Conservation (phyloP, 768 basidiomycete genomes). For the Agrocybe chaxingu region DNA sequence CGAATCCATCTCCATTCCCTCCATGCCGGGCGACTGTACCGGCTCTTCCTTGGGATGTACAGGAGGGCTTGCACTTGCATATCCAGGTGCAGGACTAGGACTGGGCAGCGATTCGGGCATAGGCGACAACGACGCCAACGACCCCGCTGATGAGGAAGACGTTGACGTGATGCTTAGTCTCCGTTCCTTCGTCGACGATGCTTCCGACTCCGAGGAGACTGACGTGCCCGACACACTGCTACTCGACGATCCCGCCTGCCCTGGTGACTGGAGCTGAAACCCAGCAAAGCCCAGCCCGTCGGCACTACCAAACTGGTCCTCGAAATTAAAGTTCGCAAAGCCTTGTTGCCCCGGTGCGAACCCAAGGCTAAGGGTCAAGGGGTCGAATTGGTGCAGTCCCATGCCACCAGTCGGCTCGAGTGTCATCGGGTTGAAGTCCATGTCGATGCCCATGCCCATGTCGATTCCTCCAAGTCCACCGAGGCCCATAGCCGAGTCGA, state of each 20-base stretch:
- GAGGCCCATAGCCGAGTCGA: constrained; percentile 20
- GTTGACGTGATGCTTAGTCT: constrained; percentile 55
- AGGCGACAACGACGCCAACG: constrained; percentile 51
- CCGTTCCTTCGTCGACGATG: constrained; percentile 28
- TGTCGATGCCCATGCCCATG: constrained; percentile 40
- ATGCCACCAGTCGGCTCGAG: constrained; percentile 50
- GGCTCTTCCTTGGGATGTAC: constrained; percentile 19
- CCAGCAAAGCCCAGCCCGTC: constrained; percentile 16
- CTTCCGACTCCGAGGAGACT: constrained; percentile 21
- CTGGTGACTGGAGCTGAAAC: constrained; percentile 37
- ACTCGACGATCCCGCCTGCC: constrained; percentile 16
- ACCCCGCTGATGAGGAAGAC: constrained; percentile 52
- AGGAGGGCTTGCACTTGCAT: constrained; percentile 16
- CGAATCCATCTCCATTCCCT: constrained; percentile 2
- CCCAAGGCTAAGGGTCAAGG: constrained; percentile 10
- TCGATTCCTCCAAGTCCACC: too few relatives aligned
- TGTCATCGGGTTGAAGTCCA: constrained; percentile 60
- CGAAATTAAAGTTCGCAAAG: constrained; percentile 19
- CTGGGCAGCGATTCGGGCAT: constrained; percentile 34
- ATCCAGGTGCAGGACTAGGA: constrained; percentile 22
- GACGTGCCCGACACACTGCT: constrained; percentile 15
- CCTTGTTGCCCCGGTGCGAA: constrained; percentile 17
- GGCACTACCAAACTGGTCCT: constrained; percentile 19
- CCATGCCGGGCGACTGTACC: constrained; percentile 6
- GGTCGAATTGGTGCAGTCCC: constrained; percentile 47